These are phyloP conservation scores for Stachybotrys chlorohalonatus DNA, from an alignment of 2,329 filamentous ascomycete genomes.

Conservation along the genomic window DNA sequence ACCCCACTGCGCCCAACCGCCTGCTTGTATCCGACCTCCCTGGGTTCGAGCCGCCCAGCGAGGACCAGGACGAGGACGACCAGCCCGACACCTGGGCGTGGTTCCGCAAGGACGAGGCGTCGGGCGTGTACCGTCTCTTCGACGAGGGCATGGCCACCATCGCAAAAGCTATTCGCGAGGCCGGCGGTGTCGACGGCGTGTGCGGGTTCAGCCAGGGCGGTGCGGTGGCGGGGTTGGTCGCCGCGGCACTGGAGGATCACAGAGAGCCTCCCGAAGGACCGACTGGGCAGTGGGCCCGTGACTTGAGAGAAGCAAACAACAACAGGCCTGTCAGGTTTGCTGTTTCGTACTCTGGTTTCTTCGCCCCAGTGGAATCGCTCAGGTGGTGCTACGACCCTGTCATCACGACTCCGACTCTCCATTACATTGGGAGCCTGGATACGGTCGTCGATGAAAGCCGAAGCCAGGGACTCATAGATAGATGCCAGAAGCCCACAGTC, in stretches of 20 bases:
- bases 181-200: constrained; percentile 66
- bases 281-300: constrained; percentile 30
- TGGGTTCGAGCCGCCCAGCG: constrained; percentile 45
- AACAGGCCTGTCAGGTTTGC: constrained; percentile 54
- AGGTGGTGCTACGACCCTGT: constrained; percentile 59
- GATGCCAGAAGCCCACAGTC: constrained; percentile 45
- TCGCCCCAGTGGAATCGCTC: constrained; percentile 52
- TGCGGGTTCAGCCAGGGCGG: constrained; percentile 79
- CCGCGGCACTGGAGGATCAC: constrained; percentile 55
- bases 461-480: constrained; percentile 57
- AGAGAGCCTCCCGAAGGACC: constrained; percentile 16
- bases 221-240: constrained; percentile 62
- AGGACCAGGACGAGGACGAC: constrained; percentile 35
- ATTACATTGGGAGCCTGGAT: constrained; percentile 77
- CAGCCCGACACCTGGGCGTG: constrained; percentile 68
- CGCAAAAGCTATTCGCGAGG: constrained; percentile 49
- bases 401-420: constrained; percentile 68
- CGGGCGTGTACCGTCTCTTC: constrained; percentile 56
- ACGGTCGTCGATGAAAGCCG: constrained; percentile 76
- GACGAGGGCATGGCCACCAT: constrained; percentile 58
- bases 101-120: constrained; percentile 64
- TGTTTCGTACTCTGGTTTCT: constrained; percentile 71
- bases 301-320: constrained; percentile 40
- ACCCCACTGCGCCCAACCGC: constrained; percentile 59
- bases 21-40: constrained; percentile 60